Percentiles rank a stretch among this genome's conserved stretches.
phyloP scores from a whole-genome alignment of 2,329 filamentous ascomycete genomes.

The Nannizziopsis arthrosporioides region DNA sequence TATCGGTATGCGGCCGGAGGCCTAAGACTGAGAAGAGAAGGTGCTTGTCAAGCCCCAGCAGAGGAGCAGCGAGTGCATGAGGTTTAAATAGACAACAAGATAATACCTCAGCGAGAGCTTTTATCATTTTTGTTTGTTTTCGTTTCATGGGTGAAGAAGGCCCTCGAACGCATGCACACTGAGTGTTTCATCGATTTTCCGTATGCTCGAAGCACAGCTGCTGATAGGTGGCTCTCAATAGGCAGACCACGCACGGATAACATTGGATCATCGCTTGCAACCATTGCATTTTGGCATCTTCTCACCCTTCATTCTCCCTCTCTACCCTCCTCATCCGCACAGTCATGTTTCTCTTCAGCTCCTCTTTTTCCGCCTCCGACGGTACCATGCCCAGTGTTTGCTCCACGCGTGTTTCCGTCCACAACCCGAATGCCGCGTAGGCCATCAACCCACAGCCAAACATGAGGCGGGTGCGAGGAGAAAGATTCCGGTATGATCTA shows the following conservation, averaged over 20 bases:
- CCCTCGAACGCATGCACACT: no score
- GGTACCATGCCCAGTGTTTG: conserved; percentile 60
- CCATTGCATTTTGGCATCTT: not conserved
- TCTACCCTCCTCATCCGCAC: conserved; percentile 17
- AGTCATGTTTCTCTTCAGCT: conserved; percentile 41
- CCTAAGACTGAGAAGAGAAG: no score
- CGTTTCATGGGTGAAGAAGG: no score
- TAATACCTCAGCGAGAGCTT: no score
- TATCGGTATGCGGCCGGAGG: no score
- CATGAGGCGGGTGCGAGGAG: conserved; percentile 56
- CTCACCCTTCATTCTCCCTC: conserved; percentile 12
- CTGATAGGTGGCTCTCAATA: no score
- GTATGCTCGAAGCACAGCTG: no score
- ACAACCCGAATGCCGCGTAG: conserved; percentile 65
- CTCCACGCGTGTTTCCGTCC: conserved; percentile 60
- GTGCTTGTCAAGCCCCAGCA: no score
- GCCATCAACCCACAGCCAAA: conserved; percentile 64
- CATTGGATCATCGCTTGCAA: not conserved
- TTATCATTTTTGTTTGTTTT: no score
- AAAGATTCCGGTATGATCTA: conserved; percentile 60
- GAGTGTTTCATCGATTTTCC: no score
- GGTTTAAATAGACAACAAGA: no score
- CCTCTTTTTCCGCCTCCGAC: conserved; percentile 59
- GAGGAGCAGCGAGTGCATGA: no score
- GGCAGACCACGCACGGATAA: not conserved